Evolutionary conservation across 225 moss, liverwort and hornwort genomes (phyloP).

Genomic region (Physcomitrellopsis africana): DNA sequence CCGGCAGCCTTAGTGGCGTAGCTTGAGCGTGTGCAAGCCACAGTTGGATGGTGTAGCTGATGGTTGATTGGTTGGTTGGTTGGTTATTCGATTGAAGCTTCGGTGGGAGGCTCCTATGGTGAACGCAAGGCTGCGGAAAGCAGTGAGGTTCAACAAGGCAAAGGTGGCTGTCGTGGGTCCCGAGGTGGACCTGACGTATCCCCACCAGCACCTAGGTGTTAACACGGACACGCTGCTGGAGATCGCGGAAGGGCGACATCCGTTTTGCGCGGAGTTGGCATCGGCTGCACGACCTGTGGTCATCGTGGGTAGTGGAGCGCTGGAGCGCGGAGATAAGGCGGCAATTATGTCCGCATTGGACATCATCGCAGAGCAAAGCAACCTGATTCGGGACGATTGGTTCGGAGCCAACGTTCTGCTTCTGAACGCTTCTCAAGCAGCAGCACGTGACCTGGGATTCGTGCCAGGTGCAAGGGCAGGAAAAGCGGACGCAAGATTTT

Average conservation of each 20-base stretch:
- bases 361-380: constrained; percentile 48
- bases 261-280: constrained; percentile 55
- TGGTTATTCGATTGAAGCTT: constrained; percentile 38
- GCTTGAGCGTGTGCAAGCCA: neutral
- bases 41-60: too few species aligned
- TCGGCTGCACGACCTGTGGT: constrained; percentile 60
- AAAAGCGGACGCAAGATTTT: constrained; percentile 45
- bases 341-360: constrained; percentile 60
- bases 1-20: too few species aligned
- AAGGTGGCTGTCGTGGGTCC: constrained; percentile 64
- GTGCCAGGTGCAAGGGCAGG: constrained; percentile 63
- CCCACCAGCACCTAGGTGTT: constrained; percentile 58
- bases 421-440: constrained; percentile 73
- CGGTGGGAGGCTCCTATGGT: constrained; percentile 62
- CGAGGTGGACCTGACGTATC: constrained; percentile 48
- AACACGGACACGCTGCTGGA: constrained; percentile 45
- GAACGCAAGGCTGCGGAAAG: constrained; percentile 68
- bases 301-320: constrained; percentile 60
- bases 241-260: constrained; percentile 67
- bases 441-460: constrained; percentile 67
- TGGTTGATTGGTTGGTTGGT: too few species aligned
- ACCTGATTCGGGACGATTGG: constrained; percentile 60
- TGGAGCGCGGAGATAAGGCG: constrained; percentile 57
- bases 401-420: constrained; percentile 68
- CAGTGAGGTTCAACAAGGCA: constrained; percentile 46